Base-by-base conservation (phyloP, 495 filamentous ascomycete genomes). In the Ascobolus immersus region DNA sequence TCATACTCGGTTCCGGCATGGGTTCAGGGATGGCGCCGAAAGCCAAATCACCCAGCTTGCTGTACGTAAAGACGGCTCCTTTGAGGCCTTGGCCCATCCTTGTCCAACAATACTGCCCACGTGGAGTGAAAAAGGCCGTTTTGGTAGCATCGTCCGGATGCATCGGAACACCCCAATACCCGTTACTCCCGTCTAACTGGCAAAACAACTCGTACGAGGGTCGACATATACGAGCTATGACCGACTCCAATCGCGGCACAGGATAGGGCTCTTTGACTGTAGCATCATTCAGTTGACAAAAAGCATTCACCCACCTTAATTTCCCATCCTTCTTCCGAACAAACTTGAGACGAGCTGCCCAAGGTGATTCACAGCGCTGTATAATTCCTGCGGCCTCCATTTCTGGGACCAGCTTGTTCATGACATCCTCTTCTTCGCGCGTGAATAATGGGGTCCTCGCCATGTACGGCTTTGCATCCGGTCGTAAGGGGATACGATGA, bases 371-470 rank as follows among this genome's bases (percentile, higher is more conserved):
- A 0, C 34, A 41, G 1, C 5, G 9, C 3, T 17, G 28, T 4
- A 38, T 33, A 8, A 41, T 41, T 0, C 39, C 35, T 12, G 24
- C 22, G 0, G 36, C 28, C 0, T 8, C 10, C 26, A 37, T 14
- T 13, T 23, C 20, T 9, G 21, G 28, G 1, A 41, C 17, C 0
- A 22, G 18, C 14, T 17, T 6, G 1, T 27, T 19, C 20, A 37
- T 21, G 28, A 35, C 38, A 0, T 22, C 11, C 0, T 21, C 3
- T 26, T 42, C 39, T 13, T 38, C 35, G 0, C 4, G 6, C 0
- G 30, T 38, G 8, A 28, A 38, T 0, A 41, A 4, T 0, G 24
- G 28, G 4, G 32, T 34, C 2, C 21, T 18, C 0, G 29, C 39
- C 8, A 12, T 28, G 5, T 27, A 19, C 0, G 30, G 39, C 2